Base-by-base conservation (phyloP, 306 rosid species). In the cucumber (Cucumis sativus) region DNA sequence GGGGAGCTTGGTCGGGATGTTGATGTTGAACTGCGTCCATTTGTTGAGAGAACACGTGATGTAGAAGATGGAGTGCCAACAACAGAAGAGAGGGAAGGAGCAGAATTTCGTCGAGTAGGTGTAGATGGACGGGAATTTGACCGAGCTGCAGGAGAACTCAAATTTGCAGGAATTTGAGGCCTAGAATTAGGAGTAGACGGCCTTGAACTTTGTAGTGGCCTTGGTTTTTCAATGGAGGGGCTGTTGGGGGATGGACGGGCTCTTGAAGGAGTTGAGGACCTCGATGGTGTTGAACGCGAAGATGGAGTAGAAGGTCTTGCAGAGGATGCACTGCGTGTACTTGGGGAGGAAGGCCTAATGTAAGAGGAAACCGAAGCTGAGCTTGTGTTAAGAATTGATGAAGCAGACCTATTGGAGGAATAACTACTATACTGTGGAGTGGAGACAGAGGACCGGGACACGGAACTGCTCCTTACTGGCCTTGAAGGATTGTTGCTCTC, bases 321-420 rank as follows among this genome's bases (percentile, higher is more conserved):
- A 0, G 85, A 47, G 25, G 97, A 82, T 52, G 95, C 68, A 35
- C 91, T 82, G 74, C 93, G 96, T 74, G 90, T 80, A 64, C 80
- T 49, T 3, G 99, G 97, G 68, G 99, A 95, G 39, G 99, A 87
- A 43, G 99, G 91, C 83, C 99, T 80, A 10, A 85, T 86, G 82
- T 90, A 95, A 74, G 99, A 95, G 60, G 99, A 88, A 75, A 95
- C 93, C n/a, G 99, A 95, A 78, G 89, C 90, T n/a, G 99, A 95
- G 85, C 97, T 95, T 63, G 97, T 95, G 86, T 90, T 95, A 35
- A 95, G 97, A 82, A 95, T 89, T 59, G 89, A 81, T 49, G 89
- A 85, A 78, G 17, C 16, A 1, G 87, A 72, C 86, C 97, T 89
- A 84, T 88, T 95, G 77, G 97, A 86, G 79, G 99, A 87, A 70